phyloP scores from a whole-genome alignment of 106 monocot species.

The Dioscorea zingiberensis region DNA sequence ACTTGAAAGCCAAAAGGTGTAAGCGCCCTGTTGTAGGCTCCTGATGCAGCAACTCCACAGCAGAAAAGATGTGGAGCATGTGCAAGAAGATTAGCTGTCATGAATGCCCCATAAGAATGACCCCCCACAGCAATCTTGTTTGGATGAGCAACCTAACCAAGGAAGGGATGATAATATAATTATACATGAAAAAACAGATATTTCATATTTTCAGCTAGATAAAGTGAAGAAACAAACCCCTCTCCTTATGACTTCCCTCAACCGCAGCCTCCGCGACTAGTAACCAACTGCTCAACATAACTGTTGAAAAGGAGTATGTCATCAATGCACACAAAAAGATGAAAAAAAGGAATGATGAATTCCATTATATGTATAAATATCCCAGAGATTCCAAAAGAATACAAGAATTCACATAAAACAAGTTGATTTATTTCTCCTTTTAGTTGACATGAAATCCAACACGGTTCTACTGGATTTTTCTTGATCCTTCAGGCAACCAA shows the following conservation, averaged over 20 bases:
- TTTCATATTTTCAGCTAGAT: not conserved
- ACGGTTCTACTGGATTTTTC: no score
- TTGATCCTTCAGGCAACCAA: no score
- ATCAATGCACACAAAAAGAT: no score
- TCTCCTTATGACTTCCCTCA: slow-evolving; percentile 82
- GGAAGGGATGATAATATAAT: slow-evolving; percentile 2
- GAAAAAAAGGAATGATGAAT: no score
- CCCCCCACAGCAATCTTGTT: slow-evolving; percentile 94
- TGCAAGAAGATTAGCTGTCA: slow-evolving; percentile 93
- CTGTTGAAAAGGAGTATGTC: slow-evolving; percentile 15
- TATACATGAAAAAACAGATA: not conserved
- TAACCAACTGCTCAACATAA: slow-evolving; percentile 96
- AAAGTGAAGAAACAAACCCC: slow-evolving; percentile 43
- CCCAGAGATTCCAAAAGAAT: no score
- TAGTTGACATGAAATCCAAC: no score
- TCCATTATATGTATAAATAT: no score
- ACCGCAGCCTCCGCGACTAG: slow-evolving; percentile 97
- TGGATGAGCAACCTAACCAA: slow-evolving; percentile 80
- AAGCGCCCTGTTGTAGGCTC: slow-evolving; percentile 95
- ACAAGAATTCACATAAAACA: no score
- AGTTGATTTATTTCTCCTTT: no score
- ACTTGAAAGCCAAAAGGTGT: slow-evolving; percentile 99
- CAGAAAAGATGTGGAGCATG: slow-evolving; percentile 97
- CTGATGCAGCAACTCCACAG: slow-evolving; percentile 94
- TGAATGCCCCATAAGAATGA: slow-evolving; percentile 98